Evolutionary conservation across 495 filamentous ascomycete species (phyloP).

Genomic region (Talaromyces adpressus): DNA sequence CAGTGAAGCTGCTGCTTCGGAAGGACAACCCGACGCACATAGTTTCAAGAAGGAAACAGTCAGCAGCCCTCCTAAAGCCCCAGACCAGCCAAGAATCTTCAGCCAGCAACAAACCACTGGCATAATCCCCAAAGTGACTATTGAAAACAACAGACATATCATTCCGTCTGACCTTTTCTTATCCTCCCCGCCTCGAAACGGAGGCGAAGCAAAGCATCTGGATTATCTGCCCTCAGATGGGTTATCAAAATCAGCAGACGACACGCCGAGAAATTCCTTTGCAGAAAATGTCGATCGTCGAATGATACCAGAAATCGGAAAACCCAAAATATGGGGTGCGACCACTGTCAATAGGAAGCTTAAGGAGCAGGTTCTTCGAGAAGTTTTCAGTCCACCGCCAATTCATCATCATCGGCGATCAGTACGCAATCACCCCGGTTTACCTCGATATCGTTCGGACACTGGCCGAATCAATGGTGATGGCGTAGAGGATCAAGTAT

Average conservation of each 20-base stretch:
- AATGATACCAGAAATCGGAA: slow-evolving; percentile 1
- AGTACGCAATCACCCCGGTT: slow-evolving; percentile 51
- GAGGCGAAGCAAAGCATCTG: not conserved
- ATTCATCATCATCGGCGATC: slow-evolving; percentile 62
- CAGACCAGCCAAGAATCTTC: slow-evolving; percentile 56
- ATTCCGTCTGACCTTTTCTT: slow-evolving; percentile 73
- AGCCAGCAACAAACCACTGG: slow-evolving; percentile 66
- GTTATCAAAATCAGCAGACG: not conserved
- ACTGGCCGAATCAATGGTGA: slow-evolving; percentile 25
- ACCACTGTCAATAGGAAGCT: slow-evolving; percentile 86
- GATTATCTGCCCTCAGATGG: not conserved
- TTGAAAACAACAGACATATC: slow-evolving; percentile 94
- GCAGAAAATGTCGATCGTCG: not conserved
- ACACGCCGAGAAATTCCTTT: not conserved
- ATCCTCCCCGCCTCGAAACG: not conserved
- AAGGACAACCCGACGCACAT: slow-evolving; percentile 57
- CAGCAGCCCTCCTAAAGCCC: slow-evolving; percentile 9
- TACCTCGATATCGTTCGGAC: slow-evolving; percentile 38
- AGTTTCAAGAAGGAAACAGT: slow-evolving; percentile 22
- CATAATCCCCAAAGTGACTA: slow-evolving; percentile 81
- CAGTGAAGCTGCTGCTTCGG: slow-evolving; percentile 10
- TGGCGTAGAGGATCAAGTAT: slow-evolving; percentile 21
- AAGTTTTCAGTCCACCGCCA: slow-evolving; percentile 82
- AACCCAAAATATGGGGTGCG: slow-evolving; percentile 65
- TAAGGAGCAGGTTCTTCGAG: slow-evolving; percentile 86